Evolutionary conservation across 306 rosid genomes (phyloP), one percentile per base, ranked within the genome.

Genomic region (Acacia melanoxylon): DNA sequence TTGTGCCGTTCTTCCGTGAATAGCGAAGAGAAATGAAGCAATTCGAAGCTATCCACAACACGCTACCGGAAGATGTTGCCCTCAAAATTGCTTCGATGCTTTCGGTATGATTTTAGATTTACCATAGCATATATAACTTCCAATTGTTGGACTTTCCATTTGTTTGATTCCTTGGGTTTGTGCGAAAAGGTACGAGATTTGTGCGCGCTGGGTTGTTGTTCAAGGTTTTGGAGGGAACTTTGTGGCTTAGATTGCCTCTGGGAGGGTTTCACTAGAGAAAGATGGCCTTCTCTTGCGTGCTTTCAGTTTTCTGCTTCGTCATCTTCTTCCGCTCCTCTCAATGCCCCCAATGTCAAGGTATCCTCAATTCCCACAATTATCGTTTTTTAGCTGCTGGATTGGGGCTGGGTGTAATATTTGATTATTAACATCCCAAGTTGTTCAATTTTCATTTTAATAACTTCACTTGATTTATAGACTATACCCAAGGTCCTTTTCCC

Each of bases 121-220:
- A 20, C 4, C 19, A 20, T 51, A 24, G 22, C 59, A 51, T 81
- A 0, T 1, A 71, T 72, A 56, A 59, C 20, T 69, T 46, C 45
- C 9, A 61, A 46, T 73, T 77, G 29, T 79, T 76, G 10, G 45
- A n/a, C 48, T 61, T 49, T 76, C 17, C 4, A 44, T 13, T 74
- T 71, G 17, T 41, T 31, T 66, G 14, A 16, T 41, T 76, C 72
- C 37, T 54, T 33, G 24, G 42, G 42, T 63, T 54, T 27, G 76
- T 85, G 84, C 46, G 35, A 35, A n/a, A 76, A 94, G 97, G 92
- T 81, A 12, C 79, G 83, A 80, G 98, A 95, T 83, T 67, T 95
- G 84, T 95, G 98, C 80, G 86, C 95, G 16, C 83, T 95, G 90
- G 88, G 89, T 46, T 82, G 92, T 81, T 91, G 95, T 81, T 95